phyloP scores from a whole-genome alignment of 1,139 yeast genomes.

The Arxiozyma telluris region DNA sequence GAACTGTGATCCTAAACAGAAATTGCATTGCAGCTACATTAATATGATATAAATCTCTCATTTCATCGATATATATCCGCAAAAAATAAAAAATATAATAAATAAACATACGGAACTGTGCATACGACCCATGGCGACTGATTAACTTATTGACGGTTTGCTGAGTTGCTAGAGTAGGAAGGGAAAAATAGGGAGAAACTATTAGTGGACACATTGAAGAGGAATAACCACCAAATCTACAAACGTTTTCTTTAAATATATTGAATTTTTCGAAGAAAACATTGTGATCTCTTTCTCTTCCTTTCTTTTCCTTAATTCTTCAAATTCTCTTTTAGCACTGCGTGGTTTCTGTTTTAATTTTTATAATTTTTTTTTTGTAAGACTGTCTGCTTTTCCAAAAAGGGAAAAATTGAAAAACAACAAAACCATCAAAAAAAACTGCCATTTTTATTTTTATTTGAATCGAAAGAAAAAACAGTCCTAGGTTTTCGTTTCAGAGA shows the following conservation, averaged over 20 bases:
- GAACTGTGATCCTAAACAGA: slow-evolving; percentile 19
- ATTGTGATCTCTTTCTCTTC: no score
- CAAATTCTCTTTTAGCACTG: background rate
- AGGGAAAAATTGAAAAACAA: background rate
- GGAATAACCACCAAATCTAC: background rate
- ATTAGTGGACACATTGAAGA: no score
- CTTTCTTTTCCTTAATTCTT: background rate
- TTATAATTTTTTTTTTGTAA: background rate
- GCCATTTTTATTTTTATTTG: no score
- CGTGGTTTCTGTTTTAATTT: background rate
- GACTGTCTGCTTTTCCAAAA: background rate
- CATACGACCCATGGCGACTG: slow-evolving; percentile 70
- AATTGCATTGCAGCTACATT: background rate
- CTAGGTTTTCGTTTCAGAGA: background rate
- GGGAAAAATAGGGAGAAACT: no score
- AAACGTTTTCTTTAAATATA: background rate
- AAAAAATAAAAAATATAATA: background rate
- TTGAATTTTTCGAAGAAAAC: no score
- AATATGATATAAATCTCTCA: background rate
- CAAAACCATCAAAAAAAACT: no score
- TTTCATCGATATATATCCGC: background rate
- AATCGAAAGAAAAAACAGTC: background rate
- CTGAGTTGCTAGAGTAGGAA: background rate
- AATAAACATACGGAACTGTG: slow-evolving; percentile 60
- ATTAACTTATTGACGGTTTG: slow-evolving; percentile 22